Percentiles rank a stretch among this genome's conserved stretches.
Evolutionary conservation across 345 rosid genomes (phyloP).

Genomic region (Eutrema yunnanense): DNA sequence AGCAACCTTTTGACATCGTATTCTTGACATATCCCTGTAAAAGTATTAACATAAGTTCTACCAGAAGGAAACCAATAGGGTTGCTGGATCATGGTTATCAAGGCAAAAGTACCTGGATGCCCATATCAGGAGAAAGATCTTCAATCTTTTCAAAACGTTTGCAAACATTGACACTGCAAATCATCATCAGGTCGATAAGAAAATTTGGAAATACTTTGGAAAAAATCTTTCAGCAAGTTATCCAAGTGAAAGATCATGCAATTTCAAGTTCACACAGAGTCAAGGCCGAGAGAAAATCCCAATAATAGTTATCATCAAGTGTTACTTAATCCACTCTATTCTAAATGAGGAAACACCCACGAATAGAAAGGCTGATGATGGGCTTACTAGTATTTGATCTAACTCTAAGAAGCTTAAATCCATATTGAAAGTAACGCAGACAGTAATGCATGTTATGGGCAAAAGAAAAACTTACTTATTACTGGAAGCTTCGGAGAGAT

Average conservation of each 20-base stretch:
- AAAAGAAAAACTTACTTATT: constrained; percentile 43
- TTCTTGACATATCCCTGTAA: constrained; percentile 90
- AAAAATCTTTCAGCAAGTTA: background rate
- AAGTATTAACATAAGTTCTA: constrained; percentile 9
- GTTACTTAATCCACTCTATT: background rate
- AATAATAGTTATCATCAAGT: background rate
- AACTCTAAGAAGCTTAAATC: background rate
- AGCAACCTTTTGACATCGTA: constrained; percentile 77
- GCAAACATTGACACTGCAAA: constrained; percentile 36
- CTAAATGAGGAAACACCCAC: background rate
- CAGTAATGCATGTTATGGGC: background rate
- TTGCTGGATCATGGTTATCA: background rate
- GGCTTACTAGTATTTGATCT: background rate
- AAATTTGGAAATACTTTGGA: background rate
- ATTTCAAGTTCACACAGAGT: constrained; percentile 2
- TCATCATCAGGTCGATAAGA: background rate
- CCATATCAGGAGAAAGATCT: constrained; percentile 60
- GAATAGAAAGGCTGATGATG: background rate
- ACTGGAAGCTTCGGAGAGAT: constrained; percentile 30
- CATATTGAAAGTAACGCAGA: background rate
- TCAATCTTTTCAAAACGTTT: constrained; percentile 52
- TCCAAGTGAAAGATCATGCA: background rate
- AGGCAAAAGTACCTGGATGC: constrained; percentile 54
- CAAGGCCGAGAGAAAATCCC: background rate
- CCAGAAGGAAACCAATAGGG: background rate